Base-by-base conservation (phyloP, 1,284 basidiomycete genomes). In the Austroboletus olivaceoglutinosus region DNA sequence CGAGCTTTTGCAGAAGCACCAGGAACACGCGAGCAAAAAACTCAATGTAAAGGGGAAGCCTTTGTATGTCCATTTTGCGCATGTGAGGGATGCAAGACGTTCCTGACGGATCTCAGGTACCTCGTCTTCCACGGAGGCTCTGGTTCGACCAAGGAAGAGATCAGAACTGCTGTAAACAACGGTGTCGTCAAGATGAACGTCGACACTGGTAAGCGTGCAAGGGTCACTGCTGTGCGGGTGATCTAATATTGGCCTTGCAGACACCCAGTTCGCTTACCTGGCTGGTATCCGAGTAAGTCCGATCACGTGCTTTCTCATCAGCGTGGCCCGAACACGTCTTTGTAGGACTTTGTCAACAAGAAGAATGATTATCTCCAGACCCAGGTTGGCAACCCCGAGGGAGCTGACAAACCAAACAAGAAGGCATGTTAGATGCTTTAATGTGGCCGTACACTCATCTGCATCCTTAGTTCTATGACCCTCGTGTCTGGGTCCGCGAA, bases 101-200 rank as follows among this genome's bases (percentile, higher is more conserved):
- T 33, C 7, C 41, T 52, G 25, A 60, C 10, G 6, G 5, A 7
- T 29, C 16, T 7, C 56, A 92, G 90, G 63, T 98, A 89, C 86
- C 91, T 99, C 56, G 97, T 99, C 74, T 99, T 99, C 93, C 97
- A 99, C 80, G 97, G 97, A 75, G 97, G 97, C 62, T 98, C 96
- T 51, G 97, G 97, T 52, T 98, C 96, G 34, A 87, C 89, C 64
- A 95, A 96, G 78, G 88, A 97, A 52, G 97, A 99, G 77, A 99
- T 99, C 76, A 78, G 78, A 65, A 93, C 89, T 45, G 96, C 96
- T 50, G 96, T 99, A 61, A 65, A 75, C 55, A 84, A 96, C 72
- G 96, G 97, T 70, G 96, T 96, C 47, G 87, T 97, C 67, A 98
- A 98, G 81, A 95, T 96, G 92, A 95, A 95, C 75, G 91, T 95